Percentiles rank a stretch among this genome's conserved stretches.
Evolutionary conservation across 768 basidiomycete species (phyloP).

Genomic region (Albatrellus ellisii): DNA sequence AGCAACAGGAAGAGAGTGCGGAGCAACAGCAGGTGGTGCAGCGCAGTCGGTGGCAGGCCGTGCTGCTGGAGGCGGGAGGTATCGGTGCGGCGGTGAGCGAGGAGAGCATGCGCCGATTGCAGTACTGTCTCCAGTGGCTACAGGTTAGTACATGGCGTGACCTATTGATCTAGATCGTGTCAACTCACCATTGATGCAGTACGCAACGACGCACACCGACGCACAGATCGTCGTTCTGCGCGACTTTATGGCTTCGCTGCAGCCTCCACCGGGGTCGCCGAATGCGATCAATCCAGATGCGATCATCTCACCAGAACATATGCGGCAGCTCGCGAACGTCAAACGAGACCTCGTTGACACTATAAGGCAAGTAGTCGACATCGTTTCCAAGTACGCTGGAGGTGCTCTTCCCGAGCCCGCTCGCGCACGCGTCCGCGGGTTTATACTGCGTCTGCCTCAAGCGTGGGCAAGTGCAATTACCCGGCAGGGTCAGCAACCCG

Average conservation of each 20-base stretch:
- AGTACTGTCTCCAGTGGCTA: slow-evolving; percentile 82
- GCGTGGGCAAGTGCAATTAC: slow-evolving; percentile 51
- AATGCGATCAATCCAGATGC: slow-evolving; percentile 19
- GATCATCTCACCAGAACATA: slow-evolving; percentile 26
- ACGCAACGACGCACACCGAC: slow-evolving; percentile 79
- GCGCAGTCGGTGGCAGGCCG: slow-evolving; percentile 76
- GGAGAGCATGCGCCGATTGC: slow-evolving; percentile 76
- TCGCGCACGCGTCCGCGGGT: slow-evolving; percentile 53
- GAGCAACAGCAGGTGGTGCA: slow-evolving; percentile 41
- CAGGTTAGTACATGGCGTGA: slow-evolving; percentile 35
- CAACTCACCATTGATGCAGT: slow-evolving; percentile 29
- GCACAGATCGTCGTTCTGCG: slow-evolving; percentile 76
- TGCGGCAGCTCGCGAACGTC: slow-evolving; percentile 59
- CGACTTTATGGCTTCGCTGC: slow-evolving; percentile 67
- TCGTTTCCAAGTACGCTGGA: slow-evolving; percentile 77
- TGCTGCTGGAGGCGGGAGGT: slow-evolving; percentile 78
- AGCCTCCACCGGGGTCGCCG: slow-evolving; percentile 29
- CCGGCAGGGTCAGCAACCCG: slow-evolving; percentile 2
- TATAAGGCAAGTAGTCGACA: slow-evolving; percentile 79
- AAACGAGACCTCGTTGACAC: slow-evolving; percentile 81
- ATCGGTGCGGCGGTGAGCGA: slow-evolving; percentile 82
- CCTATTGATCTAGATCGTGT: not conserved
- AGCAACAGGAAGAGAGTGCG: slow-evolving; percentile 14
- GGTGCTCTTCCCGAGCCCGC: slow-evolving; percentile 81
- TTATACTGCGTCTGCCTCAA: slow-evolving; percentile 70